Evolutionary conservation across 2,329 filamentous ascomycete genomes (phyloP), one percentile per base, ranked within the genome.

Genomic region (Aspergillus ochraceus): DNA sequence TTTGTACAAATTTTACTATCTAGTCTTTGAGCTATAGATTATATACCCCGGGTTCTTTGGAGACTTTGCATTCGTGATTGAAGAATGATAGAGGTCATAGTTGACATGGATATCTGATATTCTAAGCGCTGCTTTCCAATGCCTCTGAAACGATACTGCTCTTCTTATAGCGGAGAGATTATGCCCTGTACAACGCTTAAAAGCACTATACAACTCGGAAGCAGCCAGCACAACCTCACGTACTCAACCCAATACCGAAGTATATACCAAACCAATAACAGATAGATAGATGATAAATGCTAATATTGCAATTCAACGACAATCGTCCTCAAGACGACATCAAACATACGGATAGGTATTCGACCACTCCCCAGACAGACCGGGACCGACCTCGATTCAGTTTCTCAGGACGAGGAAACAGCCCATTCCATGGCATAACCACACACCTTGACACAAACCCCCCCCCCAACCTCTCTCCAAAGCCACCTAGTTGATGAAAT

Each of bases 401-500:
- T 17, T 36, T 36, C 12, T 17, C 32, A 36, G 32, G 32, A 36
- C 11, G 32, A 5, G 32, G 29, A 17, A 24, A 45, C 24, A 24
- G 45, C 30, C 12, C 24, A 24, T 29, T 9, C 20, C 36, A 46
- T 39, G 11, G 22, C 20, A 19, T 24, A 29, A 47, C 20, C 20
- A 49, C 46, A 50, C 30, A 14, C 36, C 29, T 26, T 29, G 30
- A 58, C 19, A 53, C 6, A 58, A 20, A 11, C 8, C 47, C 20
- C 51, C 51, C 53, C 55, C 54, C 26, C n/a, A 60, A 46, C 42
- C 32, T 52, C 59, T 52, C 1, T 29, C 26, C 60, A 55, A 56
- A 24, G 55, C 59, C 66, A 54, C 50, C 82, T 84, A 99, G 85
- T 99, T 99, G 83, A 99, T 98, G 79, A 99, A 99, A 85, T 99